These are phyloP conservation scores for Martensiomyces pterosporus DNA, from an alignment of 192 early-diverging fungal genomes.

Conservation along the genomic window DNA sequence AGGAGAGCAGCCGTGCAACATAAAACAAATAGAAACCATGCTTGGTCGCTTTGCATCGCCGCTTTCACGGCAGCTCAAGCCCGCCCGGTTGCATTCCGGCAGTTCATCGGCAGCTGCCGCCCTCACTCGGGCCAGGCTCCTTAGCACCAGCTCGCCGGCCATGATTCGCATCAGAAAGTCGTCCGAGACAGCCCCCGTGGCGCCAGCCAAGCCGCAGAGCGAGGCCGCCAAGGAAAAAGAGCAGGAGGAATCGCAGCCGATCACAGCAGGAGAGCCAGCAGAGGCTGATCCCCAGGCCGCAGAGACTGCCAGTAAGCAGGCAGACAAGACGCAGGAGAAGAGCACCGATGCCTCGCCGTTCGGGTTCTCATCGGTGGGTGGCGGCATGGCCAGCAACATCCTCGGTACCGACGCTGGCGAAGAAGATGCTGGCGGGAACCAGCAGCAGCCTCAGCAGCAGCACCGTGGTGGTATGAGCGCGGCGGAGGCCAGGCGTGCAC, in stretches of 20 bases:
- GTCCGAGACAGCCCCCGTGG: conserved; percentile 11
- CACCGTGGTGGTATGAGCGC: conserved; percentile 32
- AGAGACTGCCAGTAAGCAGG: background rate
- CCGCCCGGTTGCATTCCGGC: background rate
- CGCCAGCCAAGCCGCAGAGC: conserved; percentile 11
- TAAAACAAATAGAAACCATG: conserved; percentile 14
- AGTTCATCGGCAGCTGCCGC: conserved; percentile 1
- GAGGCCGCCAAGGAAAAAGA: background rate
- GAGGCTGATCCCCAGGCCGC: background rate
- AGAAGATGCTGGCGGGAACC: conserved; percentile 1
- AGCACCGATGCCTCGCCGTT: conserved; percentile 31
- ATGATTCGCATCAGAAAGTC: conserved; percentile 35
- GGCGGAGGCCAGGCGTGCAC: conserved; percentile 48
- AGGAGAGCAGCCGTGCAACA: no score
- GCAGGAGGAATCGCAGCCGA: background rate
- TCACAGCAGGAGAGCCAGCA: background rate
- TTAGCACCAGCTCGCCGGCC: conserved; percentile 14
- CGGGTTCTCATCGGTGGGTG: conserved; percentile 38
- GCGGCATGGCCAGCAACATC: conserved; percentile 44
- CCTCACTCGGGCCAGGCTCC: background rate
- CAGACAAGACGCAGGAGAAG: background rate
- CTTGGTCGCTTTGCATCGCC: conserved; percentile 30
- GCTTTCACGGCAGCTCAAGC: conserved; percentile 19
- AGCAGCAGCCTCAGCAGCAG: background rate
- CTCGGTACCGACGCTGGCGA: conserved; percentile 17